These are phyloP conservation scores for Cucumis sativus DNA, from an alignment of 306 rosid species.

Conservation along the genomic window Cucumber_9930_V3 NC_026659.2:19819001-19819500, in stretches of 20 bases:
- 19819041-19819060: neutral
- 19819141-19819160: neutral
- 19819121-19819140: neutral
- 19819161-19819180: neutral
- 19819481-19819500: neutral
- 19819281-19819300: neutral
- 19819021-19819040: neutral
- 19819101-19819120: neutral
- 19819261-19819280: neutral
- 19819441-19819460: neutral
- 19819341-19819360: neutral
- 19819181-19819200: neutral
- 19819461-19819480: neutral
- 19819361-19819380: neutral
- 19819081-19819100: neutral
- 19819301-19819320: neutral
- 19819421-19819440: neutral
- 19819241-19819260: neutral
- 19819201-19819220: neutral
- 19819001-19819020: neutral
- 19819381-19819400: neutral
- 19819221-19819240: neutral
- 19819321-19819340: neutral
- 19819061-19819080: neutral
- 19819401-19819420: neutral